These are phyloP conservation scores for Daedaleopsis nitida DNA, from an alignment of 768 basidiomycete genomes.

Conservation along the genomic window DNA sequence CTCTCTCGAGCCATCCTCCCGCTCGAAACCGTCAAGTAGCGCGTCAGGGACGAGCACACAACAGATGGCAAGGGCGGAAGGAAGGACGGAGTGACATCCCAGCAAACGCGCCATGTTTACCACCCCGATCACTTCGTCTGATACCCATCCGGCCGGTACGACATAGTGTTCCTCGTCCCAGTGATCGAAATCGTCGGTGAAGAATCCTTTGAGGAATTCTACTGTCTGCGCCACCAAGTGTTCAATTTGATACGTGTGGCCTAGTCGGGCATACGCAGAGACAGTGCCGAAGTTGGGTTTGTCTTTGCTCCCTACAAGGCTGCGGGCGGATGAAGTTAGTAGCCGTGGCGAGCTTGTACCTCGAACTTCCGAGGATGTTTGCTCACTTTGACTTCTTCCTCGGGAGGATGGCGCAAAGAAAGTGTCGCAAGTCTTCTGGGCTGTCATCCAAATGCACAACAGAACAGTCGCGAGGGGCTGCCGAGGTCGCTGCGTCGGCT, in stretches of 20 bases:
- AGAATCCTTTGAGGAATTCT: not conserved
- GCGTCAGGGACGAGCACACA: not conserved
- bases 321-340: not conserved
- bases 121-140: not conserved
- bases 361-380: too few relatives aligned
- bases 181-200: not conserved
- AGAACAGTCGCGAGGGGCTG: not conserved
- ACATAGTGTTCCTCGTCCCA: not conserved
- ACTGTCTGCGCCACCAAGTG: not conserved
- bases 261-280: not conserved
- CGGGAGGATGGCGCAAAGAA: not conserved
- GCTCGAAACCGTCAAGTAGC: not conserved
- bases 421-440: not conserved
- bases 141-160: not conserved
- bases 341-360: not conserved
- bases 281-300: not conserved
- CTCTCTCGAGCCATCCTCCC: not conserved
- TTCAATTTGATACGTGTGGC: not conserved
- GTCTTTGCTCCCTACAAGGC: not conserved
- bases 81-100: not conserved
- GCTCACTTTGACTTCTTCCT: not conserved
- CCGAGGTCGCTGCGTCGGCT: not conserved
- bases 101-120: not conserved
- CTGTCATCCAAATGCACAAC: not conserved
- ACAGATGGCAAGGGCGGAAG: not conserved